phyloP scores from a whole-genome alignment of 306 rosid genomes.

The Alnus glutinosa region DNA sequence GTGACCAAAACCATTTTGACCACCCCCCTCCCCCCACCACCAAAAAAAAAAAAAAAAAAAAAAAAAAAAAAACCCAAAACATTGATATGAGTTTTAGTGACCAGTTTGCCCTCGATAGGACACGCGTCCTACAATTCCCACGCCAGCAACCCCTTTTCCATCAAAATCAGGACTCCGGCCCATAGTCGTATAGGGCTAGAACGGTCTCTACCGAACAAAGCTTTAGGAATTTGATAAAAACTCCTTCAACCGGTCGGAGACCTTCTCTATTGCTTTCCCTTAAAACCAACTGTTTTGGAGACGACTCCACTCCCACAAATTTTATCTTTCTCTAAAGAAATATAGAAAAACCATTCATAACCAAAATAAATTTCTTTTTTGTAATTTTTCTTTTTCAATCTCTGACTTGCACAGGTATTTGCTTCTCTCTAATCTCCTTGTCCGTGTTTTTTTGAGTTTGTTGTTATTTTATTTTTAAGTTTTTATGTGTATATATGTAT shows the following conservation, averaged over 20 bases:
- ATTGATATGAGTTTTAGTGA: background rate
- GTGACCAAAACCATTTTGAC: too few species aligned
- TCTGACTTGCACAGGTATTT: constrained; percentile 39
- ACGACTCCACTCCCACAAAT: constrained; percentile 38
- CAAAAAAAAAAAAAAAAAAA: background rate
- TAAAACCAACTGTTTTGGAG: constrained; percentile 34
- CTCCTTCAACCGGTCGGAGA: background rate
- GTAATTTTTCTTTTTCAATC: constrained; percentile 19
- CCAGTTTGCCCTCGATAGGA: background rate
- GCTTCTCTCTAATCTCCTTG: constrained; percentile 34
- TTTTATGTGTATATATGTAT: constrained; percentile 3
- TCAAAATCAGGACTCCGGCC: background rate
- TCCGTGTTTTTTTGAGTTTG: constrained; percentile 3
- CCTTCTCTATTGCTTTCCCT: background rate
- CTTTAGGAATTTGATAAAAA: background rate
- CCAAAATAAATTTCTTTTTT: constrained; percentile 19
- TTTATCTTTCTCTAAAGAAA: constrained; percentile 14
- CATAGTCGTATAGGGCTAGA: background rate
- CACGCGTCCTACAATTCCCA: background rate
- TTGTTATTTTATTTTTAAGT: constrained; percentile 10
- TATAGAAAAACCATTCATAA: constrained; percentile 11
- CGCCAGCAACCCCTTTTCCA: background rate
- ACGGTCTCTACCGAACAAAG: background rate
- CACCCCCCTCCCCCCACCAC: too few species aligned
- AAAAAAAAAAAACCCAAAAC: background rate